Conservation (phyloP, 140 eudicot genomes). For the Cichorium intybus region DNA sequence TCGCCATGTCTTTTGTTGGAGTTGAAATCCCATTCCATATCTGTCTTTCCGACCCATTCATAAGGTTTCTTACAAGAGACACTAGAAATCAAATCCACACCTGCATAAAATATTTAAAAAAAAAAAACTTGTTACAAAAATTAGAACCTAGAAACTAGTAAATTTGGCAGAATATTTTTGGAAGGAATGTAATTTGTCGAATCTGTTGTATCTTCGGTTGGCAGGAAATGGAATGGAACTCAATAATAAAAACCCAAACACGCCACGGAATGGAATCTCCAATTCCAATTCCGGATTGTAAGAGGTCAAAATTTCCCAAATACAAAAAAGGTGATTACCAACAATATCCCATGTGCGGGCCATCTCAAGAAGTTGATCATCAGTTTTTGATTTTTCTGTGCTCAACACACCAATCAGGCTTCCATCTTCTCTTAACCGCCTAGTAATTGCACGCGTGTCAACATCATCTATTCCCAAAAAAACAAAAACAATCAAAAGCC, state of each 20-base stretch:
- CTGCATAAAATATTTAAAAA: conserved; percentile 37
- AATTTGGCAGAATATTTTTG: no score
- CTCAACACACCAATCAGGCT: conserved; percentile 94
- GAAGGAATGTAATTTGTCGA: no score
- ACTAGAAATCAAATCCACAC: conserved; percentile 88
- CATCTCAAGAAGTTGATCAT: conserved; percentile 76
- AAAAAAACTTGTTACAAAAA: conserved; percentile 8
- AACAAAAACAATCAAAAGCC: conserved; percentile 8
- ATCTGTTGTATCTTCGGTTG: no score
- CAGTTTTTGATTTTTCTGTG: conserved; percentile 82
- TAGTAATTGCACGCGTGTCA: conserved; percentile 96
- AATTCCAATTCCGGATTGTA: no score
- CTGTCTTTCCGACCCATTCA: conserved; percentile 82
- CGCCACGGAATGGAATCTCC: no score
- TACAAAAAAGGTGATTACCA: conserved; percentile 41
- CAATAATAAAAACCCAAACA: no score
- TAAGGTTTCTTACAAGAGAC: conserved; percentile 84
- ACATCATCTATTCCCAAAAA: conserved; percentile 64
- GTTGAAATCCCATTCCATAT: conserved; percentile 80
- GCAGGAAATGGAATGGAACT: no score
- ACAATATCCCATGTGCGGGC: conserved; percentile 87
- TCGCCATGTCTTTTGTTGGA: conserved; percentile 40
- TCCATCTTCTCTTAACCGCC: conserved; percentile 86
- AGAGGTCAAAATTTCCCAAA: not conserved
- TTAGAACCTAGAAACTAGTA: no score